phyloP scores from a whole-genome alignment of 2,329 filamentous ascomycete species.

The Fusarium keratoplasticum region DNA sequence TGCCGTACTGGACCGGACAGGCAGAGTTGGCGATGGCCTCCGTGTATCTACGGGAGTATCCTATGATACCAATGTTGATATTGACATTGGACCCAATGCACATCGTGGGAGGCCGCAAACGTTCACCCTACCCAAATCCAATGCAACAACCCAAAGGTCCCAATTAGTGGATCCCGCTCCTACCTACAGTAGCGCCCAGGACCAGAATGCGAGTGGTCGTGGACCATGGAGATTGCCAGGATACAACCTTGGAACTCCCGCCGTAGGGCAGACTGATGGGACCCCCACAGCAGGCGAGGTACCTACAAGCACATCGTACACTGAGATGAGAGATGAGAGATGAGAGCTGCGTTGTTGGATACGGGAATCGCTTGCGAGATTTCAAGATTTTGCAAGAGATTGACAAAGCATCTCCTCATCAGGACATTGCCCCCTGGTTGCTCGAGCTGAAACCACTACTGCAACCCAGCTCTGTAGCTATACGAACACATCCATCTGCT shows the following conservation, averaged over 20 bases:
- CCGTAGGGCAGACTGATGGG: slow-evolving; percentile 1
- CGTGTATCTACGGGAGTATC: background rate
- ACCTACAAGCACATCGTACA: background rate
- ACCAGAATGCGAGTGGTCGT: slow-evolving; percentile 5
- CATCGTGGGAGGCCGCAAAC: slow-evolving; percentile 8
- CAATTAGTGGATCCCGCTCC: slow-evolving; percentile 20
- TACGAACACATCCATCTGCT: slow-evolving; percentile 8
- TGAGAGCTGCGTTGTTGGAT: slow-evolving; percentile 4
- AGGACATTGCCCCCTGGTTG: background rate
- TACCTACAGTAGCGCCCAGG: slow-evolving; percentile 13
- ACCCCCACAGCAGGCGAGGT: slow-evolving; percentile 32
- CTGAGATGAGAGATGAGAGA: slow-evolving; percentile 9
- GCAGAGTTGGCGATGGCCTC: background rate
- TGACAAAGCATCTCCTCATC: background rate
- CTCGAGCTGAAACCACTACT: slow-evolving; percentile 35
- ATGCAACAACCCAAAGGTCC: background rate
- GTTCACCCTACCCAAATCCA: background rate
- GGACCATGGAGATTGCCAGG: slow-evolving; percentile 27
- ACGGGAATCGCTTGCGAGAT: background rate
- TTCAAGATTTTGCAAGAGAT: background rate
- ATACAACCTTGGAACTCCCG: slow-evolving; percentile 31
- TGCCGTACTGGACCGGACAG: background rate
- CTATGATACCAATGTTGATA: background rate
- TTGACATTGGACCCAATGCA: background rate
- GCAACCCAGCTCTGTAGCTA: slow-evolving; percentile 11